phyloP scores from a whole-genome alignment of 768 basidiomycete species.

The Psilocybe tampanensis region DNA sequence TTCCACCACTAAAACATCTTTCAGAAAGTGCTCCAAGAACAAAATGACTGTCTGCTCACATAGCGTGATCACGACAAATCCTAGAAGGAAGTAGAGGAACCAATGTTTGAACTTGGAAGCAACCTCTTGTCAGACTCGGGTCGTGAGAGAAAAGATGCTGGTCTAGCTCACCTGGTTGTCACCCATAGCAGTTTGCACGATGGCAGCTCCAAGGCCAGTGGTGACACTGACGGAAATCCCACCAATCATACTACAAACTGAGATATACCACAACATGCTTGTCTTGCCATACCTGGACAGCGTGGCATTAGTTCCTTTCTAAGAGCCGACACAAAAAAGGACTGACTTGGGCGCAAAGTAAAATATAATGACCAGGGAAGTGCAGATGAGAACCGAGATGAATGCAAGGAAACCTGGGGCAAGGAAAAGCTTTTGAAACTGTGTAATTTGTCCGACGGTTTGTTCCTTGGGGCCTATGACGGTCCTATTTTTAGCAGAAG shows the following conservation, averaged over 20 bases:
- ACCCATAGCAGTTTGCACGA: slow-evolving; percentile 76
- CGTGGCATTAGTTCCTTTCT: neutral
- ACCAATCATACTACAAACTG: slow-evolving; percentile 95
- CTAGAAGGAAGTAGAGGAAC: slow-evolving; percentile 89
- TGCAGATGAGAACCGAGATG: slow-evolving; percentile 60
- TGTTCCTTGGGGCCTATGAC: slow-evolving; percentile 65
- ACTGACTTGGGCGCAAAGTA: slow-evolving; percentile 79
- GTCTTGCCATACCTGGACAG: slow-evolving; percentile 74
- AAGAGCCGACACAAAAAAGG: neutral
- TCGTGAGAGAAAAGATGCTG: slow-evolving; percentile 16
- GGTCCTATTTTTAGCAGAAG: slow-evolving; percentile 12
- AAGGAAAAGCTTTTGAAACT: slow-evolving; percentile 81
- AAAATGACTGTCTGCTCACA: slow-evolving; percentile 45
- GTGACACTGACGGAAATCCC: slow-evolving; percentile 95
- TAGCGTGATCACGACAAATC: slow-evolving; percentile 82
- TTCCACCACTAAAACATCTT: slow-evolving; percentile 63
- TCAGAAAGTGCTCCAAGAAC: slow-evolving; percentile 4
- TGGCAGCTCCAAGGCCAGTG: slow-evolving; percentile 89
- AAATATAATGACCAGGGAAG: slow-evolving; percentile 73
- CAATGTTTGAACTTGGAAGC: slow-evolving; percentile 77
- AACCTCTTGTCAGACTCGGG: neutral
- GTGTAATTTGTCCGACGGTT: slow-evolving; percentile 66
- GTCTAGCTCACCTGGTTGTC: slow-evolving; percentile 56
- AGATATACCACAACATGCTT: slow-evolving; percentile 95
- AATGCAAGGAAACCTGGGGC: slow-evolving; percentile 82